Evolutionary conservation across 257 asterid species (phyloP).

Genomic region (Nemophila menziesii): DNA sequence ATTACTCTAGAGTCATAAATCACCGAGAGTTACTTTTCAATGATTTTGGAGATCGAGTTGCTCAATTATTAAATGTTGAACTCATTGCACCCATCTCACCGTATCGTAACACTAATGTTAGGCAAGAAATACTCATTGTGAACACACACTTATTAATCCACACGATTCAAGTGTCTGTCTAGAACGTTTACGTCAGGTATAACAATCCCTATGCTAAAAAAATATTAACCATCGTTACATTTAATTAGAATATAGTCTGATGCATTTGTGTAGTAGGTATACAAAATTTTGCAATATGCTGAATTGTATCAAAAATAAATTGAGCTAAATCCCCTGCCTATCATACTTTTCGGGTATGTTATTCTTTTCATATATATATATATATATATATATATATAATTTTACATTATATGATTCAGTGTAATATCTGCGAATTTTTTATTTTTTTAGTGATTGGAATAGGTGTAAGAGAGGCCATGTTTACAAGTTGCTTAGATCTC

Average conservation of each 20-base stretch:
- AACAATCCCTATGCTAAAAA: slow-evolving; percentile 4
- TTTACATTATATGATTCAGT: no score
- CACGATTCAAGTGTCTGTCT: slow-evolving; percentile 84
- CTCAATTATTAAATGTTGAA: slow-evolving; percentile 88
- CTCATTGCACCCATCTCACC: slow-evolving; percentile 46
- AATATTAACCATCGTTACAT: not conserved
- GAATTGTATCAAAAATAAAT: slow-evolving; percentile 82
- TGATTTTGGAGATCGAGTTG: slow-evolving; percentile 98
- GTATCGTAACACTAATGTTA: slow-evolving; percentile 32
- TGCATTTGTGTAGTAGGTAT: slow-evolving; percentile 42
- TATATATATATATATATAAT: no score
- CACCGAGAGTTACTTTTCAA: slow-evolving; percentile 85
- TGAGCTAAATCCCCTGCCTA: slow-evolving; percentile 82
- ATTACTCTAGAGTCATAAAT: slow-evolving; percentile 59
- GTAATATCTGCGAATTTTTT: no score
- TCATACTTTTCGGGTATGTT: slow-evolving; percentile 80
- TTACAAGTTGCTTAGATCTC: slow-evolving; percentile 88
- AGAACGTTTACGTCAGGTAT: slow-evolving; percentile 95
- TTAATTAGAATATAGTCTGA: not conserved
- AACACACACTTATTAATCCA: slow-evolving; percentile 88
- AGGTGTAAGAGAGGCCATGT: slow-evolving; percentile 96
- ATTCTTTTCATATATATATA: no score
- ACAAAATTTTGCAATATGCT: slow-evolving; percentile 74
- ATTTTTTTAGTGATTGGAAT: slow-evolving; percentile 70
- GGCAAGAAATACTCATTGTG: slow-evolving; percentile 86